Base-by-base conservation (phyloP, 176 grass and related monocot species). In the Rhynchospora tenuis region DNA sequence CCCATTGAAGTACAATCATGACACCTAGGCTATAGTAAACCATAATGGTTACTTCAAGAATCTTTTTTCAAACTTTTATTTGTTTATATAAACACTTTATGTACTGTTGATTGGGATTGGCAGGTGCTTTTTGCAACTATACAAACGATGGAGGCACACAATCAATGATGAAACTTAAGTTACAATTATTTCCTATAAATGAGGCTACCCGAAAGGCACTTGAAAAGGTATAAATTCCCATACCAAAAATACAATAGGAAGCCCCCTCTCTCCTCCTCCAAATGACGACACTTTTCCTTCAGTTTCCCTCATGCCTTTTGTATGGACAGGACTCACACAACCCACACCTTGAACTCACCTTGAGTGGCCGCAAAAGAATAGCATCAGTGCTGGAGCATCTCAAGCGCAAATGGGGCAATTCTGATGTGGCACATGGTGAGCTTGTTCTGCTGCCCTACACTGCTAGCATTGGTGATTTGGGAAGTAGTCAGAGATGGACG, bases 171-270 rank as follows among this genome's bases (percentile, higher is more conserved):
- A 99, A 99, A 78, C 78, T 99, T 42, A 99, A 99, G 88, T 85
- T 99, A 66, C 96, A 95, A 83, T 80, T 99, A 81, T 99, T 93
- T 95, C 96, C 96, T 70, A 90, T 95, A 91, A 93, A 93, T 89
- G 96, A 99, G 82, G 88, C 88, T 83, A 99, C 93, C 69, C 85
- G 89, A 23, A 93, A 91, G 79, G 86, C 93, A 66, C 91, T 99
- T 33, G 93, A 95, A 89, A 99, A 95, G 91, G 96, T 99, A 95
- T 71, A 28, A 17, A 59, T 27, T n/a, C 23, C 23, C 28, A 64
- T 62, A 19, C 2, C 66, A 26, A 86, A 44, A 11, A 54, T 12
- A 12, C 3, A 75, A 75, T 20, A 48, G 3, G 2, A 45, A 33
- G 4, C 7, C 45, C 47, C 22, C 59, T 9, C n/a, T 8, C 59